Evolutionary conservation across 805 yeast species (phyloP).

Genomic region (Nakazawaea wyomingensis): DNA sequence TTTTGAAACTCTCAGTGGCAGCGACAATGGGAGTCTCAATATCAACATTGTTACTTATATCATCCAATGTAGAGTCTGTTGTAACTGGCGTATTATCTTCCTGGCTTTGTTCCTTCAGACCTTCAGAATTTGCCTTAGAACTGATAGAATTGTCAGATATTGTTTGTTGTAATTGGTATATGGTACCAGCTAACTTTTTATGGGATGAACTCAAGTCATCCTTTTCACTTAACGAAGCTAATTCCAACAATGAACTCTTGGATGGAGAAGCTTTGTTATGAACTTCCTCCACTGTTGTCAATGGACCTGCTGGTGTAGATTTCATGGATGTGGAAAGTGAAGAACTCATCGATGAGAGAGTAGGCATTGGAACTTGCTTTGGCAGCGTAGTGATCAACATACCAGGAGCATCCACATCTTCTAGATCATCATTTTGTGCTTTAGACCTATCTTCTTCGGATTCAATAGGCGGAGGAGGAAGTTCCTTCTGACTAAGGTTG

Average conservation of each 20-base stretch:
- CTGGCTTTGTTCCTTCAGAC: not conserved
- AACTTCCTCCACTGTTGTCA: constrained; percentile 47
- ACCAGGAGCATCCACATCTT: not conserved
- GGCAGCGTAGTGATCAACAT: constrained; percentile 9
- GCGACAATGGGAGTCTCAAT: not conserved
- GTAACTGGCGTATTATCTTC: not conserved
- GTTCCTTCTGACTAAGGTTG: not conserved
- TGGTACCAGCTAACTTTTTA: constrained; percentile 3
- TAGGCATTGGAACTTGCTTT: constrained; percentile 16
- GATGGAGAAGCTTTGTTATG: constrained; percentile 1
- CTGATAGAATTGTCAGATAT: constrained; percentile 1
- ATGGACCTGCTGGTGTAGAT: constrained; percentile 47
- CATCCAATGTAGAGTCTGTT: not conserved
- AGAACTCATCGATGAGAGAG: constrained; percentile 18
- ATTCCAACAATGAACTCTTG: not conserved
- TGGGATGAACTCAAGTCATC: not conserved
- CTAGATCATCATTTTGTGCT: not conserved
- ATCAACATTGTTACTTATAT: too few relatives aligned
- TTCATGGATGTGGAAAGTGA: constrained; percentile 23
- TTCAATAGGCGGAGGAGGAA: constrained; percentile 10
- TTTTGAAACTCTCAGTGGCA: not conserved
- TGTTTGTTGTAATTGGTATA: constrained; percentile 7
- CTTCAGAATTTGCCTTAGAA: not conserved
- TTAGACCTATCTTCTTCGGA: not conserved
- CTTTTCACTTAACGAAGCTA: not conserved